A percentile compares a stretch with the other conserved stretches of the same genome.
phyloP scores from a whole-genome alignment of 495 filamentous ascomycete genomes.

The Tuber microsphaerosporum region DNA sequence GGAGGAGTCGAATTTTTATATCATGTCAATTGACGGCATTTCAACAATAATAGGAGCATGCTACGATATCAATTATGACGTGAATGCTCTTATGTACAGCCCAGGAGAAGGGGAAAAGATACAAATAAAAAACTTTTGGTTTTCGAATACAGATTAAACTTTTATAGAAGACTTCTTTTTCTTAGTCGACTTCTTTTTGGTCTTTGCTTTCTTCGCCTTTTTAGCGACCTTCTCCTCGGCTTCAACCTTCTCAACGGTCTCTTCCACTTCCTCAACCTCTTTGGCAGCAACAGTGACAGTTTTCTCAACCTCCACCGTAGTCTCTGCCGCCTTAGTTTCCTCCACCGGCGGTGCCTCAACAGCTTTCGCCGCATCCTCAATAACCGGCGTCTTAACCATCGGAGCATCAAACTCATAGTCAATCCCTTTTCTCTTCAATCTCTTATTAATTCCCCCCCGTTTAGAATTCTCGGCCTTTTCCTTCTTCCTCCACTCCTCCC shows the following conservation, averaged over 20 bases:
- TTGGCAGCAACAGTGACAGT: constrained; percentile 13
- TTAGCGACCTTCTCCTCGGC: constrained; percentile 22
- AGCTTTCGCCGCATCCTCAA: constrained; percentile 19
- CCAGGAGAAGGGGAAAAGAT: not conserved
- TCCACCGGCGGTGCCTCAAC: constrained; percentile 42
- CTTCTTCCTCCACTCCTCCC: constrained; percentile 68
- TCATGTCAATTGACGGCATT: not conserved
- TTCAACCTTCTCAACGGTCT: constrained; percentile 25
- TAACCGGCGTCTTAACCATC: constrained; percentile 60
- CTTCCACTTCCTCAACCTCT: constrained; percentile 30
- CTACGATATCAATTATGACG: not conserved
- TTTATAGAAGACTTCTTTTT: constrained; percentile 30
- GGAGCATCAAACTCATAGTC: constrained; percentile 74
- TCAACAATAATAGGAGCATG: not conserved
- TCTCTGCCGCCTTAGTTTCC: constrained; percentile 43
- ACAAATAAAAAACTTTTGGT: not conserved
- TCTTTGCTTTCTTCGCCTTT: constrained; percentile 36
- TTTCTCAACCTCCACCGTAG: constrained; percentile 11
- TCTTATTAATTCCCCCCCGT: constrained; percentile 58
- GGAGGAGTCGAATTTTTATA: not conserved
- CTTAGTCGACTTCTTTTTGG: constrained; percentile 34
- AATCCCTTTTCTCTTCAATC: constrained; percentile 64
- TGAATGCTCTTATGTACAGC: not conserved
- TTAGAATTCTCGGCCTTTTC: constrained; percentile 63
- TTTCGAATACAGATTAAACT: constrained; percentile 18